A percentile compares a stretch with the other conserved stretches of the same genome.
phyloP scores from a whole-genome alignment of 2,329 filamentous ascomycete species.

The Alternaria ethzedia region DNA sequence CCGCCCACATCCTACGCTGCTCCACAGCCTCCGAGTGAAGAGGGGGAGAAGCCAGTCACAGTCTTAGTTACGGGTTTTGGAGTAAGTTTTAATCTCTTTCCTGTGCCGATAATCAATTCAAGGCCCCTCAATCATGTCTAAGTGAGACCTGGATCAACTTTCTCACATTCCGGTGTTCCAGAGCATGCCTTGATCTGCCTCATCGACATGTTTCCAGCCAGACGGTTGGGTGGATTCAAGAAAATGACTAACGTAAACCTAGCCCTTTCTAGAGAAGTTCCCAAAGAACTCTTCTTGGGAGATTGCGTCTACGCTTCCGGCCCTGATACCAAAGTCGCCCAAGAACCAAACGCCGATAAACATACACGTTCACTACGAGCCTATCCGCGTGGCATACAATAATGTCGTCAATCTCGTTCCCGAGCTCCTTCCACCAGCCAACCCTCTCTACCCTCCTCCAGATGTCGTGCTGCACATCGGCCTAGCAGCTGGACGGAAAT shows the following conservation, averaged over 20 bases:
- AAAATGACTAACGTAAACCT: slow-evolving; percentile 10
- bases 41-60: slow-evolving; percentile 41
- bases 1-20: slow-evolving; percentile 27
- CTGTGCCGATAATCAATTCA: not conserved
- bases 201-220: not conserved
- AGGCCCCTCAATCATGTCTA: not conserved
- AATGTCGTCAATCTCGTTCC: slow-evolving; percentile 36
- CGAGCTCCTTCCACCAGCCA: slow-evolving; percentile 32
- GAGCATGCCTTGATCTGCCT: not conserved
- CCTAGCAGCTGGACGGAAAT: slow-evolving; percentile 43
- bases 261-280: slow-evolving; percentile 43
- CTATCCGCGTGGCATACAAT: slow-evolving; percentile 46
- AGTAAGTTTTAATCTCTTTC: slow-evolving; percentile 22
- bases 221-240: not conserved
- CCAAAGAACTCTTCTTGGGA: slow-evolving; percentile 48
- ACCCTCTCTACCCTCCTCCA: slow-evolving; percentile 24
- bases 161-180: not conserved
- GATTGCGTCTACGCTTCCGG: slow-evolving; percentile 46
- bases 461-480: slow-evolving; percentile 49
- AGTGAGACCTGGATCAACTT: not conserved
- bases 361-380: slow-evolving; percentile 41
- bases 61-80: slow-evolving; percentile 48
- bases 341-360: slow-evolving; percentile 40
- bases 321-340: slow-evolving; percentile 37
- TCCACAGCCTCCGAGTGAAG: slow-evolving; percentile 36